Conservation (phyloP, 164 flowering plant genomes). For the Magnolia sinica region DNA sequence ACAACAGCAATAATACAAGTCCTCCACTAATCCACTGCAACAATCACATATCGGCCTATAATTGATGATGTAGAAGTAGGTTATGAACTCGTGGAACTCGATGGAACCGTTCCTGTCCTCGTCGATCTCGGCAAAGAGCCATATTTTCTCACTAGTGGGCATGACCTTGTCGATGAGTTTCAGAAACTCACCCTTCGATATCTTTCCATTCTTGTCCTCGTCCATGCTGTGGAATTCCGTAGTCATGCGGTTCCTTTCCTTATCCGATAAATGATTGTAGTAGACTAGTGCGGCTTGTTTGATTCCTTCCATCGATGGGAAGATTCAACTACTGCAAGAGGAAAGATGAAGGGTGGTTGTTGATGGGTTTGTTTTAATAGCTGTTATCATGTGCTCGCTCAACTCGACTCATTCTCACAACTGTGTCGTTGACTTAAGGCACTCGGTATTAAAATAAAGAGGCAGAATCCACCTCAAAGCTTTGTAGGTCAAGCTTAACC, state of each 20-base stretch:
- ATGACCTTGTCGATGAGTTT: background rate
- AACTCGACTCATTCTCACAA: no score
- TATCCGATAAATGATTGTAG: background rate
- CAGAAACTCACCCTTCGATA: background rate
- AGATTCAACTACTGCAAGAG: no score
- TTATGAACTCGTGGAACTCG: background rate
- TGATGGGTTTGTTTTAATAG: no score
- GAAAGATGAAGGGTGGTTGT: no score
- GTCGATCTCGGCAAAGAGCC: background rate
- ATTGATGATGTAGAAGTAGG: background rate
- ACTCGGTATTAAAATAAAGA: no score
- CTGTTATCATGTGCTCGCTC: no score
- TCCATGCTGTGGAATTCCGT: background rate
- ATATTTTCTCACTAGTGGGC: background rate
- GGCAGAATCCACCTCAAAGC: no score
- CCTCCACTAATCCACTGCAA: background rate
- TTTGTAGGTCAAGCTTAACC: no score
- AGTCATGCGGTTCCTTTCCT: rapidly evolving
- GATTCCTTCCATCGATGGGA: background rate
- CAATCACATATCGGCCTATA: slow-evolving; percentile 1
- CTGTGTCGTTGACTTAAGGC: no score
- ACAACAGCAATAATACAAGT: slow-evolving; percentile 2
- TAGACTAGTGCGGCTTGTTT: background rate
- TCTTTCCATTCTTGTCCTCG: background rate
- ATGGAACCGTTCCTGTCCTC: background rate